These are phyloP conservation scores for Exidia glandulosa DNA, from an alignment of 768 basidiomycete genomes.

Conservation along the genomic window DNA sequence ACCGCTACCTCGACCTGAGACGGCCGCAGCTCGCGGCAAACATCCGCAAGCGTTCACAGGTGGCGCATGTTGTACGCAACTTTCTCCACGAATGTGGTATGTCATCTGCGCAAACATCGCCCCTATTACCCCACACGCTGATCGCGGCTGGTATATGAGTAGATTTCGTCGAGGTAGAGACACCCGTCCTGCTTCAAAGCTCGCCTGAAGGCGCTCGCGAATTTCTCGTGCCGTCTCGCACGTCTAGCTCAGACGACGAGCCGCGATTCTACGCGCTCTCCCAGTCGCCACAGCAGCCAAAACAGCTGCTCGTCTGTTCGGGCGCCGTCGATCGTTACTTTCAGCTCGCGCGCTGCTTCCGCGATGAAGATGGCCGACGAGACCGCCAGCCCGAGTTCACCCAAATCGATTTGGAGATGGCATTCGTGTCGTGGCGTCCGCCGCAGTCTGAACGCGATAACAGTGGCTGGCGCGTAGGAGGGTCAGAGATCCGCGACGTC, in stretches of 20 bases:
- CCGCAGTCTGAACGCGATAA: conserved; percentile 9
- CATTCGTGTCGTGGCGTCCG: conserved; percentile 75
- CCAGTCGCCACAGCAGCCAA: conserved; percentile 94
- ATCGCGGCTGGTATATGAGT: conserved; percentile 8
- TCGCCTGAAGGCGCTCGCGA: conserved; percentile 93
- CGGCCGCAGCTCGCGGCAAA: conserved; percentile 63
- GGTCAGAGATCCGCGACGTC: conserved; percentile 65
- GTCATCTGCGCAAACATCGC: too few relatives aligned
- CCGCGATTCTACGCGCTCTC: conserved; percentile 74
- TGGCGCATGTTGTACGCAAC: conserved; percentile 68
- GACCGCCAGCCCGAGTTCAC: conserved; percentile 97
- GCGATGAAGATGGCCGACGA: conserved; percentile 90
- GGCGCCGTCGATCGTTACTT: conserved; percentile 85
- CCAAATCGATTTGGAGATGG: conserved; percentile 95
- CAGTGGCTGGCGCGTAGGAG: conserved; percentile 72
- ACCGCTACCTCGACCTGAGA: conserved; percentile 84
- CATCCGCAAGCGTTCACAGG: conserved; percentile 67
- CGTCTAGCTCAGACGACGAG: conserved; percentile 15
- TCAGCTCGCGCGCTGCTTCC: conserved; percentile 89
- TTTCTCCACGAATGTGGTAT: conserved; percentile 64
- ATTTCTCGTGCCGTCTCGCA: conserved; percentile 78
- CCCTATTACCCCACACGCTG: neutral
- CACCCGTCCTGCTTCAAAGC: conserved; percentile 80
- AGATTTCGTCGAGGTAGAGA: conserved; percentile 93
- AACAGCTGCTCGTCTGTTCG: conserved; percentile 84